Evolutionary conservation across 495 filamentous ascomycete species (phyloP).

Genomic region (Penicillium herquei): DNA sequence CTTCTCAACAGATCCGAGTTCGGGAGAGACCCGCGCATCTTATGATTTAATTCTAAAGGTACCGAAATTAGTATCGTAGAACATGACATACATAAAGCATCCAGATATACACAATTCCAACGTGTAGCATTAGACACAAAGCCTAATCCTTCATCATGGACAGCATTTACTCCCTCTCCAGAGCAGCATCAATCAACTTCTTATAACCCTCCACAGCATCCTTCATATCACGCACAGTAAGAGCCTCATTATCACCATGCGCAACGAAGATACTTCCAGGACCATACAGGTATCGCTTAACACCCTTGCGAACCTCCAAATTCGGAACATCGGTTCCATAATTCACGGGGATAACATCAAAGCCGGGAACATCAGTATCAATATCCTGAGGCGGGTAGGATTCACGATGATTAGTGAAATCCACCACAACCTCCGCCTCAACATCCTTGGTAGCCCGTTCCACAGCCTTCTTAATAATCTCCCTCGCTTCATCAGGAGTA

Average conservation of each 20-base stretch:
- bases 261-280: conserved; percentile 87
- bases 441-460: conserved; percentile 55
- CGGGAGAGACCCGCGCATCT: too few relatives aligned
- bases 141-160: background rate
- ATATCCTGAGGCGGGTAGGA: conserved; percentile 76
- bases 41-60: background rate
- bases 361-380: conserved; percentile 78
- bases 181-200: conserved; percentile 61
- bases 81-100: background rate
- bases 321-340: conserved; percentile 93
- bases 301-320: conserved; percentile 49
- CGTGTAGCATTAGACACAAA: too few relatives aligned
- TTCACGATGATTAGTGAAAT: conserved; percentile 44
- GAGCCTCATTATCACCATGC: conserved; percentile 79
- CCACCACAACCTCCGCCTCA: conserved; percentile 59
- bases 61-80: background rate
- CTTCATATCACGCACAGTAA: conserved; percentile 67
- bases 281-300: conserved; percentile 84
- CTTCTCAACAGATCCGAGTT: too few relatives aligned
- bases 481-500: conserved; percentile 51
- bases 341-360: conserved; percentile 75
- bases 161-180: conserved; percentile 25
- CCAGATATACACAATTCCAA: too few relatives aligned
- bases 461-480: conserved; percentile 55
- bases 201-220: conserved; percentile 70